Evolutionary conservation across 2,329 filamentous ascomycete genomes (phyloP).

Genomic region (Hypoxylon sp.): DNA sequence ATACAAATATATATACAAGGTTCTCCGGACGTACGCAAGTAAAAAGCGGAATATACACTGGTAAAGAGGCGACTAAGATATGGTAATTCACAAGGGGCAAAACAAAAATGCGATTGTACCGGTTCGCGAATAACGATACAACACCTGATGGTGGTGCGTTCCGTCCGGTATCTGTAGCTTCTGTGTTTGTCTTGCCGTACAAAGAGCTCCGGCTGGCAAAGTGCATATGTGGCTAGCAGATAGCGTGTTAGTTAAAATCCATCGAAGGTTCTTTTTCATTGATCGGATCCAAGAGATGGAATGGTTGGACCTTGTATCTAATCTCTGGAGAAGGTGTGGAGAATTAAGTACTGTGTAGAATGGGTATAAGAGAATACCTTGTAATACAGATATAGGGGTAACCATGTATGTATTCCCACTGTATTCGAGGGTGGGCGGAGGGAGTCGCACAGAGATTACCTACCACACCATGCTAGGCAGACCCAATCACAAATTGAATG

Average conservation of each 20-base stretch:
- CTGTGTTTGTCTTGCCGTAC: conserved; percentile 21
- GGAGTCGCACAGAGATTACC: background rate
- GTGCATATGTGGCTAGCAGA: conserved; percentile 36
- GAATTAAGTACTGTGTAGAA: no score
- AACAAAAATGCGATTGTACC: conserved; percentile 23
- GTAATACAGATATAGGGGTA: conserved; percentile 17
- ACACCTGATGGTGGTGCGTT: conserved; percentile 42
- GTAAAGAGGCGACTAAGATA: conserved; percentile 17
- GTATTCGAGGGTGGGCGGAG: background rate
- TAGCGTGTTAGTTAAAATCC: conserved; percentile 27
- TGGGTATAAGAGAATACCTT: conserved; percentile 16
- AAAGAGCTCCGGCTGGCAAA: conserved; percentile 38
- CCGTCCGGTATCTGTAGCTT: conserved; percentile 25
- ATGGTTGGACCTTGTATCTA: conserved; percentile 24
- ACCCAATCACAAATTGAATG: conserved; percentile 15
- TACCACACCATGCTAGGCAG: conserved; percentile 4
- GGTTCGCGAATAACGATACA: conserved; percentile 30
- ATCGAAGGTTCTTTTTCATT: conserved; percentile 27
- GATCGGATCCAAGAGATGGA: conserved; percentile 29
- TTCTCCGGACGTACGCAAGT: conserved; percentile 22
- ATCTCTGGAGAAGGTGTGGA: conserved; percentile 44
- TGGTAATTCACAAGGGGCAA: conserved; percentile 30
- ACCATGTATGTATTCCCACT: conserved; percentile 17
- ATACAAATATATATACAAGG: conserved; percentile 16
- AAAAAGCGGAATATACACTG: conserved; percentile 8